Evolutionary conservation across 1,139 yeast species (phyloP).

Genomic region (Debaryomyces psychrophilus): DNA sequence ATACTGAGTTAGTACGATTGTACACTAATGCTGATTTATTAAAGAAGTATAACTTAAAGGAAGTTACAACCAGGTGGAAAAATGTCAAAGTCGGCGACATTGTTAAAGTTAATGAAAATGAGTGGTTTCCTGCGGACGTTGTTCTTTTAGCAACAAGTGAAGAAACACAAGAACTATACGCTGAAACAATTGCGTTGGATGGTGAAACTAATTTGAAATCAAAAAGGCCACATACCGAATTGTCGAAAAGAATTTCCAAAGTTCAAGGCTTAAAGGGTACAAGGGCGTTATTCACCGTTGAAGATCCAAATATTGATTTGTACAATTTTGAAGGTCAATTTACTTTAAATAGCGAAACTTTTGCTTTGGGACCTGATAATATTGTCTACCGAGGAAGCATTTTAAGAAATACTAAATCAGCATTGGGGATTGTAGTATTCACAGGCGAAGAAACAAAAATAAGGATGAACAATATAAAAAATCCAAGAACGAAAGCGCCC

Average conservation of each 20-base stretch:
- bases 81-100: slow-evolving; percentile 84
- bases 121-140: slow-evolving; percentile 93
- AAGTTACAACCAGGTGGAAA: slow-evolving; percentile 61
- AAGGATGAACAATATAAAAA: slow-evolving; percentile 89
- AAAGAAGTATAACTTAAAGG: slow-evolving; percentile 37
- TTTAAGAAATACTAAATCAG: slow-evolving; percentile 74
- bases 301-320: slow-evolving; percentile 89
- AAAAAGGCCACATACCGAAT: slow-evolving; percentile 65
- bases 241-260: slow-evolving; percentile 52
- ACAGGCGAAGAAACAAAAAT: slow-evolving; percentile 96
- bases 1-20: slow-evolving; percentile 11
- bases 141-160: slow-evolving; percentile 66
- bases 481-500: slow-evolving; percentile 92
- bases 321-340: slow-evolving; percentile 84
- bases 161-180: slow-evolving; percentile 71
- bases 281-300: slow-evolving; percentile 63
- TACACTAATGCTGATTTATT: slow-evolving; percentile 32
- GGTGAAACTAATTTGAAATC: slow-evolving; percentile 94
- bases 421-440: slow-evolving; percentile 81
- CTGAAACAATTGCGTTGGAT: slow-evolving; percentile 96
- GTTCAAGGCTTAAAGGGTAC: slow-evolving; percentile 56
- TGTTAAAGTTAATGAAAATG: slow-evolving; percentile 71
- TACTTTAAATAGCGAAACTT: slow-evolving; percentile 26
- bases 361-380: slow-evolving; percentile 78
- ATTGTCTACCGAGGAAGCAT: slow-evolving; percentile 87